A percentile compares a stretch with the other conserved stretches of the same genome.
Conservation (phyloP, 2,329 filamentous ascomycete genomes). For the Ceratocystis destructans region DNA sequence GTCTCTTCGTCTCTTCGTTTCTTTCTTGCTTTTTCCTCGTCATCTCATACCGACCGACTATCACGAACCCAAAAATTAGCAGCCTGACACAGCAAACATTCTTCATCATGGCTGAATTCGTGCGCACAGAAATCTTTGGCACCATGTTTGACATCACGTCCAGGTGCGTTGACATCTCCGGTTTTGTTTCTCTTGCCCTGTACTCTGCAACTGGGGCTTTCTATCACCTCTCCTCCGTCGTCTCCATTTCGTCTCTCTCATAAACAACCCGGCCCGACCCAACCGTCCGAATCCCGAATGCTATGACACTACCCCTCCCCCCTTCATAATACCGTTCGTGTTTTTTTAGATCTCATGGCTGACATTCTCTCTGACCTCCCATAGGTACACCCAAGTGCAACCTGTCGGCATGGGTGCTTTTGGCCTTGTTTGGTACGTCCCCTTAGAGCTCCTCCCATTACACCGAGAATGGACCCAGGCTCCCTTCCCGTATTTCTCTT, state of each 20-base stretch:
- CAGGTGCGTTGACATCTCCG: slow-evolving; percentile 44
- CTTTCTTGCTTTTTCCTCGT: slow-evolving; percentile 15
- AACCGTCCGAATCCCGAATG: background rate
- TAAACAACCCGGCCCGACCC: too few species aligned
- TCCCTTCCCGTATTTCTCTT: too few species aligned
- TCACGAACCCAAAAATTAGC: slow-evolving; percentile 16
- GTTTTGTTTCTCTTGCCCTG: background rate
- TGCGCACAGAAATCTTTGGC: slow-evolving; percentile 97
- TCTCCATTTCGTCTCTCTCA: background rate
- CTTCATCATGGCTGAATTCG: slow-evolving; percentile 89
- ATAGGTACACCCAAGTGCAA: slow-evolving; percentile 91
- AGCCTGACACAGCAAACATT: slow-evolving; percentile 17
- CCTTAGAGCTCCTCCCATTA: background rate
- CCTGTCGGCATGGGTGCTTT: slow-evolving; percentile 99
- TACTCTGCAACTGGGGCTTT: background rate
- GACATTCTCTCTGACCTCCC: background rate
- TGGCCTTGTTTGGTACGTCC: slow-evolving; percentile 79
- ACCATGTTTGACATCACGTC: slow-evolving; percentile 99
- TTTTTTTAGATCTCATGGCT: background rate
- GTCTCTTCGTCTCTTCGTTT: background rate
- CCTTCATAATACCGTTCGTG: background rate
- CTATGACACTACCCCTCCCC: background rate
- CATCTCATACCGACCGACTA: slow-evolving; percentile 1
- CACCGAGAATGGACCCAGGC: too few species aligned
- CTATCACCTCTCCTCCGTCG: too few species aligned